Conservation (phyloP, 495 filamentous ascomycete genomes). For the Hypoxylon lenormandii region DNA sequence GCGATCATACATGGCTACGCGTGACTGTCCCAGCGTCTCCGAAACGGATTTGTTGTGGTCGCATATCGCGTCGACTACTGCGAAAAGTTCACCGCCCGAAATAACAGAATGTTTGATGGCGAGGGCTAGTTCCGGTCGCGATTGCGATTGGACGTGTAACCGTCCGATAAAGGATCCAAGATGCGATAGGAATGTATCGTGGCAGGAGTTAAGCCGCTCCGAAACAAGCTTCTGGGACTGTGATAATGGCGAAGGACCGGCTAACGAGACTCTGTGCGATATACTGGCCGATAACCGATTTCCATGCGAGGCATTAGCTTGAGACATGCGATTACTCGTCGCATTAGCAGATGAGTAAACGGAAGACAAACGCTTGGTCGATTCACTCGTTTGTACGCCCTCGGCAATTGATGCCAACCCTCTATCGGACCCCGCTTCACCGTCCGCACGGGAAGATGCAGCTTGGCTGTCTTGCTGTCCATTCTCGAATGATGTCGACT, state of each 20-base stretch:
- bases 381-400: constrained; percentile 50
- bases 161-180: constrained; percentile 90
- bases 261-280: constrained; percentile 66
- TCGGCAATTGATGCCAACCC: constrained; percentile 48
- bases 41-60: constrained; percentile 76
- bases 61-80: constrained; percentile 84
- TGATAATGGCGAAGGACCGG: constrained; percentile 58
- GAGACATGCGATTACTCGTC: constrained; percentile 54
- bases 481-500: constrained; percentile 60
- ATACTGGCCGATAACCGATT: constrained; percentile 64
- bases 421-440: constrained; percentile 48
- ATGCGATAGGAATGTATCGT: constrained; percentile 88
- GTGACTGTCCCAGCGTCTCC: constrained; percentile 73
- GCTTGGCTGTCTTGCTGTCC: constrained; percentile 49
- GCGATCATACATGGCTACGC: constrained; percentile 80
- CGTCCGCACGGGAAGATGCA: constrained; percentile 55
- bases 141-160: constrained; percentile 89
- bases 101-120: constrained; percentile 78
- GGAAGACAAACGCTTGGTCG: constrained; percentile 59
- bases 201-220: constrained; percentile 75
- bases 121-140: constrained; percentile 80
- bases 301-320: constrained; percentile 44
- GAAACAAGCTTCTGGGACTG: constrained; percentile 65
- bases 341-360: constrained; percentile 52
- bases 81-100: constrained; percentile 80